Evolutionary conservation across 73 alveolate species (phyloP).

Genomic region (Stentor coeruleus): DNA sequence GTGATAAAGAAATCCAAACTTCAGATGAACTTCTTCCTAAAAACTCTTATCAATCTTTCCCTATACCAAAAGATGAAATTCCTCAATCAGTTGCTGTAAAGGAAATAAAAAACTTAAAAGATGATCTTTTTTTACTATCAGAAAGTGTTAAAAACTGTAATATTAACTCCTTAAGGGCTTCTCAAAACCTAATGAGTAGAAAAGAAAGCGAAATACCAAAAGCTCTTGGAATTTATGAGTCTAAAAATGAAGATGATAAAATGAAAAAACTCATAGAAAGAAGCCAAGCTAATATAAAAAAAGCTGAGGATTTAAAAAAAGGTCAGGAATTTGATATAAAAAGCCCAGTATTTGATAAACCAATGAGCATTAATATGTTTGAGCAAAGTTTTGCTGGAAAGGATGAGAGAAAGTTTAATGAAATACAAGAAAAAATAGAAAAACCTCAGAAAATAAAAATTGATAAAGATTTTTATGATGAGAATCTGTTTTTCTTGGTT

Average conservation of each 20-base stretch:
- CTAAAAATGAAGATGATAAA: neutral
- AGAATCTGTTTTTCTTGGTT: neutral
- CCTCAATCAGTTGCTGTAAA: neutral
- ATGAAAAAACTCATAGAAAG: neutral
- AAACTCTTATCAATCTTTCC: neutral
- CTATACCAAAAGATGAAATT: neutral
- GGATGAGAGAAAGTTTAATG: neutral
- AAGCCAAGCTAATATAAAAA: neutral
- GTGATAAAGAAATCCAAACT: constrained; percentile 25
- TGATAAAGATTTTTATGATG: neutral
- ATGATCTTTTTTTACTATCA: neutral
- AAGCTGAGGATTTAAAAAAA: neutral
- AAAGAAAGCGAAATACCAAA: neutral
- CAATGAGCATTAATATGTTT: neutral
- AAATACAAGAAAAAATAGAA: neutral
- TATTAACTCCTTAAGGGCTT: neutral
- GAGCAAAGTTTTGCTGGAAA: neutral
- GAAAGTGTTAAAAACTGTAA: neutral
- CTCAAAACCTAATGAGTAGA: neutral
- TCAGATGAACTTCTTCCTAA: neutral
- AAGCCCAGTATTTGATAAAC: neutral
- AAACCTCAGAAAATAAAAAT: too few relatives aligned
- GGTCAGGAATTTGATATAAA: neutral
- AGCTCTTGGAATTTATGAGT: too few relatives aligned
- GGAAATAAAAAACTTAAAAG: neutral